These are phyloP conservation scores for Phaeosphaeriaceae sp. DNA, from an alignment of 2,329 filamentous ascomycete species.

Conservation along the genomic window DNA sequence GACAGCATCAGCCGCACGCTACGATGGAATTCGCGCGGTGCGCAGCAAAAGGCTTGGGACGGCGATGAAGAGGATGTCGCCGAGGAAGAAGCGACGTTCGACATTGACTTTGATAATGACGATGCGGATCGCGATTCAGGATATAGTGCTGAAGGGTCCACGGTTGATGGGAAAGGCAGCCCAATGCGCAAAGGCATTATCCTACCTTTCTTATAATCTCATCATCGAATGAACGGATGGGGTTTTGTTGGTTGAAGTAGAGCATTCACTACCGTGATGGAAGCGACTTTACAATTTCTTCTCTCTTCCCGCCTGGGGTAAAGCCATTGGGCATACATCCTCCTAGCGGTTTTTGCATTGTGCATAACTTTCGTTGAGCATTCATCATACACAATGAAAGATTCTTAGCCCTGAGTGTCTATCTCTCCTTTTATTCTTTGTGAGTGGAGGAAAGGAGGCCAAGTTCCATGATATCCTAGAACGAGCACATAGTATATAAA, in stretches of 20 bases:
- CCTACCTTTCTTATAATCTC: slow-evolving; percentile 33
- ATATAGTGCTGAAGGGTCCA: slow-evolving; percentile 47
- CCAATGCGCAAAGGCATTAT: slow-evolving; percentile 45
- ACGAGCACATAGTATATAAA: slow-evolving; percentile 1
- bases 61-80: slow-evolving; percentile 53
- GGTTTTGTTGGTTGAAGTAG: neutral
- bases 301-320: neutral
- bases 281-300: neutral
- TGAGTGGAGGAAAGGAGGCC: neutral
- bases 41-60: slow-evolving; percentile 86
- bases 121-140: slow-evolving; percentile 53
- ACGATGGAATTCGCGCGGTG: slow-evolving; percentile 92
- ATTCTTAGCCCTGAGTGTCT: no score
- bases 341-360: neutral
- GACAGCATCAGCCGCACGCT: slow-evolving; percentile 91
- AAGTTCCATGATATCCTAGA: slow-evolving; percentile 8
- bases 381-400: no score
- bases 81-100: slow-evolving; percentile 70
- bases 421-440: neutral
- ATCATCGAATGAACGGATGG: neutral
- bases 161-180: slow-evolving; percentile 40
- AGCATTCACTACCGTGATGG: no score
- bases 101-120: slow-evolving; percentile 91
- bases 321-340: slow-evolving; percentile 11
- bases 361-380: neutral